Conservation (phyloP, 2,329 filamentous ascomycete species). For the Colletotrichum aenigma region DNA sequence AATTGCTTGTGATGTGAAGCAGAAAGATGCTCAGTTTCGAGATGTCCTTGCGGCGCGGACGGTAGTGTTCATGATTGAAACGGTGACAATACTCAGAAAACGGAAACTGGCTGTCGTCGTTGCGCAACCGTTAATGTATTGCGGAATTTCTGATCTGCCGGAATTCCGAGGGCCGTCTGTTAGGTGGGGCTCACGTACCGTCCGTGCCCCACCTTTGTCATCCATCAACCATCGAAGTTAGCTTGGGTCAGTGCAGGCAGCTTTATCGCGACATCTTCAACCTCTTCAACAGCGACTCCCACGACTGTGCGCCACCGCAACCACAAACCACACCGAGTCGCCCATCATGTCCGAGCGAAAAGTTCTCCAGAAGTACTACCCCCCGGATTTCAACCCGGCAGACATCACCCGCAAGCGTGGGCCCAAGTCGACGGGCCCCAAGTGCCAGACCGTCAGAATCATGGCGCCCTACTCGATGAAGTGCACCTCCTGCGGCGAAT, state of each 20-base stretch:
- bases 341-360: conserved; percentile 83
- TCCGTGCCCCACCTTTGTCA: not conserved
- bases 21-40: not conserved
- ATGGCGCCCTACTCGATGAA: conserved; percentile 90
- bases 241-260: not conserved
- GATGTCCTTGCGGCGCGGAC: not conserved
- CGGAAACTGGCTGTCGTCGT: not conserved
- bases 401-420: conserved; percentile 74
- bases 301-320: not conserved
- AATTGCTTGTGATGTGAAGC: not conserved
- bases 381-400: conserved; percentile 88
- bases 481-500: conserved; percentile 69
- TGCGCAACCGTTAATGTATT: not conserved
- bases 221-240: not conserved
- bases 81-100: not conserved
- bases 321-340: not conserved
- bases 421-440: conserved; percentile 76
- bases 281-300: not conserved
- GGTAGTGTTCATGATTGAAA: not conserved
- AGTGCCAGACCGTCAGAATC: conserved; percentile 83
- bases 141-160: not conserved
- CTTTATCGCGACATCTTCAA: not conserved
- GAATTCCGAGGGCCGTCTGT: not conserved
- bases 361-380: conserved; percentile 70
- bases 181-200: not conserved